Percentiles rank a stretch among this genome's conserved stretches.
These are phyloP conservation scores for Hortiboletus campestris DNA, from an alignment of 768 basidiomycete genomes.

Conservation along the genomic window DNA sequence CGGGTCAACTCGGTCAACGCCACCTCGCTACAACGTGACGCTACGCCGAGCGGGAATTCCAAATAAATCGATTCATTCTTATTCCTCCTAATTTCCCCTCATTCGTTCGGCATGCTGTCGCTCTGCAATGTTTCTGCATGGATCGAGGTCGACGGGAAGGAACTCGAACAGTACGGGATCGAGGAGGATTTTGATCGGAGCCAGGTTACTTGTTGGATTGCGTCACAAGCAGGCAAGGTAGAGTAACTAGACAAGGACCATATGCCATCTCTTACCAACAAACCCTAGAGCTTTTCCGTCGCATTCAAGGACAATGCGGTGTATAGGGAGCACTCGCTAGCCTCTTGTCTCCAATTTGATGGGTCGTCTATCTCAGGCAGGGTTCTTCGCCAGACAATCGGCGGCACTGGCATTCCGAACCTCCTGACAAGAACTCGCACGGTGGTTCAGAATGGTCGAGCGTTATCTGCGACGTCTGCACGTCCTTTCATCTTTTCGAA, in stretches of 20 bases:
- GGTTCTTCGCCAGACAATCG: not conserved
- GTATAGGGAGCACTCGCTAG: constrained; percentile 6
- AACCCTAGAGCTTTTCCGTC: constrained; percentile 26
- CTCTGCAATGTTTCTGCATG: constrained; percentile 22
- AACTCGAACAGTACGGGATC: constrained; percentile 27
- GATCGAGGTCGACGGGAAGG: constrained; percentile 27
- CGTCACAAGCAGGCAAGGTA: constrained; percentile 28
- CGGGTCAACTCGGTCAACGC: not conserved
- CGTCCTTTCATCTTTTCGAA: constrained; percentile 28
- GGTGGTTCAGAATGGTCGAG: not conserved
- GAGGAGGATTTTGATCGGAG: constrained; percentile 14
- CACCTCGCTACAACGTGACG: constrained; percentile 19
- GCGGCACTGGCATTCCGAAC: not conserved
- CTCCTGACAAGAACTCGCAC: not conserved
- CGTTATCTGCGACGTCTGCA: constrained; percentile 13
- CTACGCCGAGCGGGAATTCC: no score
- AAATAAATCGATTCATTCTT: no score
- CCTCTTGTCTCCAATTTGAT: constrained; percentile 15
- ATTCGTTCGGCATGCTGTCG: constrained; percentile 20
- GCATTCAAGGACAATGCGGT: constrained; percentile 14
- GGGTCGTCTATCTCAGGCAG: constrained; percentile 11
- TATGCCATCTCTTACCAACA: not conserved
- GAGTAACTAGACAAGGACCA: not conserved
- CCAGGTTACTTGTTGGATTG: constrained; percentile 30
- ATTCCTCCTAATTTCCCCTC: not conserved